Percentiles rank a stretch among this genome's conserved stretches.
Evolutionary conservation across 1,284 basidiomycete species (phyloP).

Genomic region (Ceratobasidium sp.): DNA sequence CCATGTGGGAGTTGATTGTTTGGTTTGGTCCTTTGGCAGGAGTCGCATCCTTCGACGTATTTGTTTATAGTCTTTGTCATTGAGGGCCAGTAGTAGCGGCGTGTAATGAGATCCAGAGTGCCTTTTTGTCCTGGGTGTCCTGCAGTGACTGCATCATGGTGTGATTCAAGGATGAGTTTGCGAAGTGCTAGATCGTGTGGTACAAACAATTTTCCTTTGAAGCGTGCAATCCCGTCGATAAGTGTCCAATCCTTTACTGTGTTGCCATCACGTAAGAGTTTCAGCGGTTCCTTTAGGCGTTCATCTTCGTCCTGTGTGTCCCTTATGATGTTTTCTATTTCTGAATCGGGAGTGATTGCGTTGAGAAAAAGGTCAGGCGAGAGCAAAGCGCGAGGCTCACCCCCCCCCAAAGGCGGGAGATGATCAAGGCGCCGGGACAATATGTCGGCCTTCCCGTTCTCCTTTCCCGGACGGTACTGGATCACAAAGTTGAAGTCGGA

Average conservation of each 20-base stretch:
- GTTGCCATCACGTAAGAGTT: background rate
- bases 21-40: slow-evolving; percentile 9
- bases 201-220: background rate
- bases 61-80: background rate
- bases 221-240: background rate
- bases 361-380: background rate
- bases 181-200: background rate
- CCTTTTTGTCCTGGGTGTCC: slow-evolving; percentile 46
- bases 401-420: slow-evolving; percentile 8
- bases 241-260: background rate
- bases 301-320: background rate
- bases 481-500: slow-evolving; percentile 55
- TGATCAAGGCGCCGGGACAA: slow-evolving; percentile 57
- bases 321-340: background rate
- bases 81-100: background rate
- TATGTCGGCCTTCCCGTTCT: slow-evolving; percentile 55
- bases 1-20: background rate
- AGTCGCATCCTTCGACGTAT: slow-evolving; percentile 37
- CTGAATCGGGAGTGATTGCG: background rate
- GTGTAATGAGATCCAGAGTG: background rate
- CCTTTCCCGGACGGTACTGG: slow-evolving; percentile 55
- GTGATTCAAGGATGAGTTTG: background rate
- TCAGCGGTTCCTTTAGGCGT: background rate
- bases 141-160: background rate
- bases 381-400: slow-evolving; percentile 21